phyloP scores from a whole-genome alignment of 2,329 filamentous ascomycete genomes.

The Taxawa tesnikishii region DNA sequence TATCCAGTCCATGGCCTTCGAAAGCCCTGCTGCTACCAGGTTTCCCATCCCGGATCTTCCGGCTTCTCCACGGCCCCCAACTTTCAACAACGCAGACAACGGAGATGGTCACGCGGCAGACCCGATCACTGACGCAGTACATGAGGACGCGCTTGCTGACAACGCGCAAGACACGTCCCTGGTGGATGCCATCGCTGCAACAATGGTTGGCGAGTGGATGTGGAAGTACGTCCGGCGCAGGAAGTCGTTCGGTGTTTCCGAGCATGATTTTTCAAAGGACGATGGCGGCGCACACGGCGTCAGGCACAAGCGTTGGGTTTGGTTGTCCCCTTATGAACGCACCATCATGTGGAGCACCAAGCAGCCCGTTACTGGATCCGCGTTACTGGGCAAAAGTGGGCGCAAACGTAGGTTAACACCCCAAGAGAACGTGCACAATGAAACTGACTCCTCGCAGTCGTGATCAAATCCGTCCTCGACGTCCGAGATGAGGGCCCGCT shows the following conservation, averaged over 20 bases:
- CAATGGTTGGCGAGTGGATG: slow-evolving; percentile 98
- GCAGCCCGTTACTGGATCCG: slow-evolving; percentile 78
- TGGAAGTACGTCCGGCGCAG: slow-evolving; percentile 79
- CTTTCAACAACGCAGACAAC: slow-evolving; percentile 11
- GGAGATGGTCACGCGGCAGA: no score
- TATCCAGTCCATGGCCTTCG: slow-evolving; percentile 22
- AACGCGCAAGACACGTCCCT: slow-evolving; percentile 45
- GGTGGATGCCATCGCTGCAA: slow-evolving; percentile 92
- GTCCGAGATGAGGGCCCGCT: slow-evolving; percentile 87
- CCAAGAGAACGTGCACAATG: slow-evolving; percentile 6
- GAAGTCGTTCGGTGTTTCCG: slow-evolving; percentile 77
- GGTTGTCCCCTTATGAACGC: slow-evolving; percentile 92
- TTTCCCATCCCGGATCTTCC: slow-evolving; percentile 22
- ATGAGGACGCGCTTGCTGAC: background rate
- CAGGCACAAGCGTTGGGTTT: slow-evolving; percentile 93
- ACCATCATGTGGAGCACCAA: slow-evolving; percentile 98
- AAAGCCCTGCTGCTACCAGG: slow-evolving; percentile 16
- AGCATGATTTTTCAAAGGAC: slow-evolving; percentile 36
- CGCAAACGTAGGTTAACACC: slow-evolving; percentile 65
- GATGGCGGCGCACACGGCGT: slow-evolving; percentile 47
- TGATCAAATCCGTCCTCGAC: slow-evolving; percentile 90
- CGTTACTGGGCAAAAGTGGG: slow-evolving; percentile 85
- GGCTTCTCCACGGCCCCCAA: slow-evolving; percentile 11
- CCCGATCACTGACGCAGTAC: no score
- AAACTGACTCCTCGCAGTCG: slow-evolving; percentile 43